phyloP scores from a whole-genome alignment of 768 basidiomycete species.

The Amanita phalloides region DNA sequence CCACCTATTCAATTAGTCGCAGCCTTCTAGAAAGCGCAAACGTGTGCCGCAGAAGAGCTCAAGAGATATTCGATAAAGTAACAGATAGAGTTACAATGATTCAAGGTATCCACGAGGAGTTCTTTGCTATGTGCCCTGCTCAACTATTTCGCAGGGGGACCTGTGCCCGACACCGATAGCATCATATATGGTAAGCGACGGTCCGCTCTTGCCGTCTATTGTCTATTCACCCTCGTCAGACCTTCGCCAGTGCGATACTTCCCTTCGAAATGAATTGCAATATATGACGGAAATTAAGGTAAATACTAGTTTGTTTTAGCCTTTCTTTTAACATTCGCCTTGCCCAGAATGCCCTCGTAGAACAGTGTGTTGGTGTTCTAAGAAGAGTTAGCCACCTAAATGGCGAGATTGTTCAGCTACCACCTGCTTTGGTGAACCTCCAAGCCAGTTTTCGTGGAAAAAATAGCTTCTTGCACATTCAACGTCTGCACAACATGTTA shows the following conservation, averaged over 20 bases:
- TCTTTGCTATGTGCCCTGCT: neutral
- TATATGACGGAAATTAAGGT: conserved; percentile 48
- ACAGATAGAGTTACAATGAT: conserved; percentile 2
- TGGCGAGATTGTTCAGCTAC: conserved; percentile 68
- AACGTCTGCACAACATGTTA: conserved; percentile 78
- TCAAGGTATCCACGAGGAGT: conserved; percentile 2
- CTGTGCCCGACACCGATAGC: conserved; percentile 36
- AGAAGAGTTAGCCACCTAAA: conserved; percentile 76
- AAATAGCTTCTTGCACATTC: conserved; percentile 85
- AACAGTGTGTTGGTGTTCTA: conserved; percentile 52
- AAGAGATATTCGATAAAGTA: conserved; percentile 42
- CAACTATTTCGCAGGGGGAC: conserved; percentile 18
- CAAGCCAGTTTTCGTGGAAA: conserved; percentile 66
- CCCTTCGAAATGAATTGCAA: conserved; percentile 51
- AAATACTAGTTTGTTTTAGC: conserved; percentile 5
- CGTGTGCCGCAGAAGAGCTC: conserved; percentile 39
- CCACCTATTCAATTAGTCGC: neutral
- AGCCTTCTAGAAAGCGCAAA: conserved; percentile 58
- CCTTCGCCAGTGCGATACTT: conserved; percentile 50
- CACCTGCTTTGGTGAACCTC: conserved; percentile 48
- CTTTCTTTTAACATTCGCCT: conserved; percentile 14
- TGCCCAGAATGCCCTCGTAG: conserved; percentile 60
- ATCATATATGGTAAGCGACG: conserved; percentile 38
- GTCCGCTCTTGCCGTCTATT: neutral
- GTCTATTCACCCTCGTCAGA: conserved; percentile 27